Percentiles rank a stretch among this genome's conserved stretches.
Conservation (phyloP, 345 rosid genomes). For the Eucalyptus leucophloia region DNA sequence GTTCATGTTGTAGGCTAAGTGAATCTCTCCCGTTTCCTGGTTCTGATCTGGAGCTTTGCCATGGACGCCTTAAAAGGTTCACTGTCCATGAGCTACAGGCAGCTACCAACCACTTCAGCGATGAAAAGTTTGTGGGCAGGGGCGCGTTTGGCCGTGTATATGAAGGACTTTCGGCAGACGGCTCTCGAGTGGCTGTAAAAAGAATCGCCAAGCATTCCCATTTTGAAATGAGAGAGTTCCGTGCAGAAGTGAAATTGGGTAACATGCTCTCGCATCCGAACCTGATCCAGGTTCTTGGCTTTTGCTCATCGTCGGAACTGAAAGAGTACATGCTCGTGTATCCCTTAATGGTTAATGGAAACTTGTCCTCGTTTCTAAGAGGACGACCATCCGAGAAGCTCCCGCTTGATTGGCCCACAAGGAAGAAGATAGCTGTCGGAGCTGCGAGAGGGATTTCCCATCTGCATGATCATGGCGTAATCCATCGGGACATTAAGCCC, state of each 20-base stretch:
- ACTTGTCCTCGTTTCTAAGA: not conserved
- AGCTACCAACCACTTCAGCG: not conserved
- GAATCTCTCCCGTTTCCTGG: not conserved
- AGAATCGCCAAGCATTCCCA: not conserved
- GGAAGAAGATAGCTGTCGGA: not conserved
- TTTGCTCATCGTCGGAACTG: not conserved
- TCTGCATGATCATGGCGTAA: not conserved
- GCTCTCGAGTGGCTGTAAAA: not conserved
- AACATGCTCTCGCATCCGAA: not conserved
- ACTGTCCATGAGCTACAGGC: not conserved
- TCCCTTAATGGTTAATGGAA: not conserved
- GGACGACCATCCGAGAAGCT: not conserved
- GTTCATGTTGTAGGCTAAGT: not conserved
- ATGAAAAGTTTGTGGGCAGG: not conserved
- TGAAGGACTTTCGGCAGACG: not conserved
- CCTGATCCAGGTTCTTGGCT: not conserved
- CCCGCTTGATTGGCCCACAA: not conserved
- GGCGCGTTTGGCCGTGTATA: not conserved
- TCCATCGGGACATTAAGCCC: not conserved
- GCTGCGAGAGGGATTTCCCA: not conserved
- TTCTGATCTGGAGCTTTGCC: not conserved
- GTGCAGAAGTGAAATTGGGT: not conserved
- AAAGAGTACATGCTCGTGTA: not conserved
- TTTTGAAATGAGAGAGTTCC: not conserved
- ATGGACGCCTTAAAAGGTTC: not conserved